phyloP scores from a whole-genome alignment of 2,329 filamentous ascomycete species.

The Dothistroma pini region DNA sequence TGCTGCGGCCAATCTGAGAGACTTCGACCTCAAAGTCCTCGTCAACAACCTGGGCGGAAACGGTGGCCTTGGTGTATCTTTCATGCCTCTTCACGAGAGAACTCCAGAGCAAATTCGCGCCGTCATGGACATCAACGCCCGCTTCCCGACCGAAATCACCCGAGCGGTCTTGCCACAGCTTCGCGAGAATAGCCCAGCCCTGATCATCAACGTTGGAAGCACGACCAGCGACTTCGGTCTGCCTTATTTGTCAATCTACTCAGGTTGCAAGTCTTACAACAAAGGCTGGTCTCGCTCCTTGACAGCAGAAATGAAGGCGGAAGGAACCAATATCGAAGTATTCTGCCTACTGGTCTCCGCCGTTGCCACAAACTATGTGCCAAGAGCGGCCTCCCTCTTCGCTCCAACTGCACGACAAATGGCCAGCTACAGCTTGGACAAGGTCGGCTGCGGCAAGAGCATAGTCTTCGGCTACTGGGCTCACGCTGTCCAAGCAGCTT shows the following conservation, averaged over 20 bases:
- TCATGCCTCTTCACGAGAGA: constrained; percentile 37
- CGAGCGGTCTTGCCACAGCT: constrained; percentile 46
- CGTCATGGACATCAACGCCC: constrained; percentile 48
- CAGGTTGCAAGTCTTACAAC: constrained; percentile 47
- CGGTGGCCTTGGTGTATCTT: constrained; percentile 30
- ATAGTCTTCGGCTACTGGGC: constrained; percentile 27
- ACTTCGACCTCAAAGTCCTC: constrained; percentile 50
- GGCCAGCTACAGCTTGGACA: constrained; percentile 19
- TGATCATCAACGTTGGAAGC: constrained; percentile 53
- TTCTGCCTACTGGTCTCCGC: constrained; percentile 16
- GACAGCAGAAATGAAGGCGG: constrained; percentile 42
- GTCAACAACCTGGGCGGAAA: constrained; percentile 56
- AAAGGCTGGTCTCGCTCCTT: constrained; percentile 41
- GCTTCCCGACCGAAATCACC: constrained; percentile 51
- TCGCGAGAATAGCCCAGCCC: constrained; percentile 38
- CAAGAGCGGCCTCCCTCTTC: constrained; percentile 13
- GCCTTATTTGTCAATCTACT: constrained; percentile 48
- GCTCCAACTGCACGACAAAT: constrained; percentile 20
- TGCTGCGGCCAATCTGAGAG: constrained; percentile 25
- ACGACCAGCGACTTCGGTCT: constrained; percentile 42
- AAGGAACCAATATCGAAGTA: constrained; percentile 39
- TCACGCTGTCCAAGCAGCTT: constrained; percentile 23
- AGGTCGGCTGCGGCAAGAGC: constrained; percentile 24
- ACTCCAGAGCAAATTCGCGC: constrained; percentile 39
- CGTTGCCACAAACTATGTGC: constrained; percentile 20